Evolutionary conservation across 1,284 basidiomycete genomes (phyloP), one percentile per base, ranked within the genome.

Genomic region (Tylopilus sp.): DNA sequence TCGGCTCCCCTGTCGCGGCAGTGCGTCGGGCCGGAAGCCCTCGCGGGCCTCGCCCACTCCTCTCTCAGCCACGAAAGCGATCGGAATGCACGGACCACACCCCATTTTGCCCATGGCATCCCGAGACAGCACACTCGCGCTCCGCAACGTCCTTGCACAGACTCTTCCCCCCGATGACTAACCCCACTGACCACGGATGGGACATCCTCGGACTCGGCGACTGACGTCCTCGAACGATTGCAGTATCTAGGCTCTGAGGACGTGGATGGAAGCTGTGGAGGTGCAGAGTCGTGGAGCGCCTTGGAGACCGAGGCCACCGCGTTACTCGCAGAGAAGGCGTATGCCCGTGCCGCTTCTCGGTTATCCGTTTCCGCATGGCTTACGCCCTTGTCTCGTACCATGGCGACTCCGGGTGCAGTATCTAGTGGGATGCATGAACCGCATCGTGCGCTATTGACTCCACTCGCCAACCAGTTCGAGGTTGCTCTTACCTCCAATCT

Each of bases 261-360:
- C 84, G 22, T 87, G 93, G 53, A 96, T 98, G 94, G 92, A 95
- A 72, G 89, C 90, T 3, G 88, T 95, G 2, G 94, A 94, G 67
- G 94, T 97, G 96, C 96, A 29, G 94, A 98, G 82, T 94, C 92
- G 68, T 98, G 97, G 97, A 94, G 92, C 59, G 94, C 94, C 1
- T 86, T 99, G 51, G 97, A 98, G 78, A 86, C 92, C 57, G 97
- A 99, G 79, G 93, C 98, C 54, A 93, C 92, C 0, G 85, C 91
- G 1, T 86, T 96, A 24, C 85, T 98, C 49, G 81, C 86, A n/a
- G 93, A 94, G 69, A 87, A 89, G 71, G 89, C 86, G 69, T 95
- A 93, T 72, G 88, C 87, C 55, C 95, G 95, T 74, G 97, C 97
- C 0, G 96, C 95, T 24, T 92, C 94, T 70, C 84, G 97, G 64